Conservation (phyloP, 192 early-diverging fungal genomes). For the Mortierella alpina region DNA sequence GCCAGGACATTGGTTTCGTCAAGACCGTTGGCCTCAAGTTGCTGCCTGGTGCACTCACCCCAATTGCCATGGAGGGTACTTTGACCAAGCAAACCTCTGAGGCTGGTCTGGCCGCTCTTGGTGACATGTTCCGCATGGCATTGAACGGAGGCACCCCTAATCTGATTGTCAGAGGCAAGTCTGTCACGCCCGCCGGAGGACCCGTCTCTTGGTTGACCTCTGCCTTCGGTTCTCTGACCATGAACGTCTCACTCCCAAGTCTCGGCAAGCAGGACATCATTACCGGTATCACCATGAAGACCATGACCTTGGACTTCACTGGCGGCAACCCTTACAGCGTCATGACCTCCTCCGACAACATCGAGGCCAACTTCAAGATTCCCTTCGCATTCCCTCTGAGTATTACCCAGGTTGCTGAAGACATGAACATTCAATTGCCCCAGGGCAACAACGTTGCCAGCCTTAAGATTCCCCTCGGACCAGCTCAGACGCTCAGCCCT, state of each 20-base stretch:
- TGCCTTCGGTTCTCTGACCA: conserved; percentile 60
- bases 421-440: conserved; percentile 60
- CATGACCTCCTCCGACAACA: conserved; percentile 56
- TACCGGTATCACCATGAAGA: conserved; percentile 63
- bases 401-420: conserved; percentile 65
- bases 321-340: conserved; percentile 59
- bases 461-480: conserved; percentile 40
- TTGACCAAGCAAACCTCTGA: conserved; percentile 62
- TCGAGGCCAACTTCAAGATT: conserved; percentile 64
- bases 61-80: conserved; percentile 59
- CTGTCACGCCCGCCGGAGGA: conserved; percentile 58
- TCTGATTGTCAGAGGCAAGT: conserved; percentile 61
- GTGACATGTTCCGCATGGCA: conserved; percentile 64
- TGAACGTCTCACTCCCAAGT: conserved; percentile 63
- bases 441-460: conserved; percentile 42
- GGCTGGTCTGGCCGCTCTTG: conserved; percentile 54
- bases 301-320: conserved; percentile 65
- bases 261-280: conserved; percentile 61
- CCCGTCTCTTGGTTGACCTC: conserved; percentile 61
- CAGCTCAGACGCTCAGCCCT: conserved; percentile 52
- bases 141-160: conserved; percentile 59
- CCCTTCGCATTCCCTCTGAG: conserved; percentile 71
- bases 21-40: conserved; percentile 38
- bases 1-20: conserved; percentile 55
- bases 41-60: conserved; percentile 26